phyloP scores from a whole-genome alignment of 2,329 filamentous ascomycete genomes.

The Botrytis medusae region DNA sequence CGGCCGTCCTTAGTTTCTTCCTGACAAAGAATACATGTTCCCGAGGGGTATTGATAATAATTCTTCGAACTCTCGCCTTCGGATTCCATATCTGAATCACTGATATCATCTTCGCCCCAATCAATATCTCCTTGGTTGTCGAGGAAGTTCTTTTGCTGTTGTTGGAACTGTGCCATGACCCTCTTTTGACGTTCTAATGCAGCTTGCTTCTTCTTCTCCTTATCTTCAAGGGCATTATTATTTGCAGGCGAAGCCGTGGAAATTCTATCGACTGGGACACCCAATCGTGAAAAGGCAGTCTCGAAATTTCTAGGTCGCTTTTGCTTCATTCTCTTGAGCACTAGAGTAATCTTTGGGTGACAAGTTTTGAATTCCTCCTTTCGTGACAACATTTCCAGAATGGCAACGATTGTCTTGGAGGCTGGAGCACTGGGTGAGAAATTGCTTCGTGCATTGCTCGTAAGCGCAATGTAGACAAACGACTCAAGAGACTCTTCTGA shows the following conservation, averaged over 20 bases:
- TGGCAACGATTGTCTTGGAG: constrained; percentile 61
- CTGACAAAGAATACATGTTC: constrained; percentile 94
- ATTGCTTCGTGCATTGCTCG: constrained; percentile 60
- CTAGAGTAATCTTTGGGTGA: constrained; percentile 78
- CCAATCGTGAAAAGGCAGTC: constrained; percentile 61
- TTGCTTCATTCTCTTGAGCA: constrained; percentile 82
- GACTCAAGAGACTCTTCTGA: constrained; percentile 55
- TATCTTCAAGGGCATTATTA: constrained; percentile 58
- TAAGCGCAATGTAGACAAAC: constrained; percentile 72
- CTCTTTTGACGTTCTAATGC: constrained; percentile 85
- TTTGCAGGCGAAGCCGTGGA: constrained; percentile 80
- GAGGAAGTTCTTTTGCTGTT: constrained; percentile 94
- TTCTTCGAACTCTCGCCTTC: constrained; percentile 66
- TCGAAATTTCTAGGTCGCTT: constrained; percentile 75
- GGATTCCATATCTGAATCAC: constrained; percentile 63
- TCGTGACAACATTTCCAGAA: constrained; percentile 60
- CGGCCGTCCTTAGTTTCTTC: constrained; percentile 89
- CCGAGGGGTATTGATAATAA: constrained; percentile 85
- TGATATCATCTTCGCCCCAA: constrained; percentile 79
- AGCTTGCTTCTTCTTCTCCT: constrained; percentile 84
- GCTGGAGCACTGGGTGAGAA: constrained; percentile 57
- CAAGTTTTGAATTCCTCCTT: constrained; percentile 79
- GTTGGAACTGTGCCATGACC: constrained; percentile 97
- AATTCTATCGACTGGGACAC: constrained; percentile 72
- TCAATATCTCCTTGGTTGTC: constrained; percentile 84